These are phyloP conservation scores for Rhodosporidiobolus odoratus DNA, from an alignment of 768 basidiomycete species.

Conservation along the genomic window DNA sequence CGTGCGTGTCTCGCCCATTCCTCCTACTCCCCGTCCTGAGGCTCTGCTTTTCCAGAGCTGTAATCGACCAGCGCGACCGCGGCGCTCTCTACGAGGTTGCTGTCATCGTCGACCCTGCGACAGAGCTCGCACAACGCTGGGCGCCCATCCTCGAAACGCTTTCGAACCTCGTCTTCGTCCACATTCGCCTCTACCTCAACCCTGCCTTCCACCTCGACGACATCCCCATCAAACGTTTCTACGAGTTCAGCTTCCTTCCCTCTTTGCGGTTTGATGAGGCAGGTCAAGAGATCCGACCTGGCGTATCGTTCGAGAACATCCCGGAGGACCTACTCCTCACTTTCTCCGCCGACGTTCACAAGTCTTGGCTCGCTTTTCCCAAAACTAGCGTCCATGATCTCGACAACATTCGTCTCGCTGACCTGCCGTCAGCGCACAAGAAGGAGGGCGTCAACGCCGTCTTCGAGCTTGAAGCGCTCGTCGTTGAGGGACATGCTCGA, in stretches of 20 bases:
- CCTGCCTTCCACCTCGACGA: slow-evolving; percentile 60
- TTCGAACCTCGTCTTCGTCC: slow-evolving; percentile 44
- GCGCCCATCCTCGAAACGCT: slow-evolving; percentile 60
- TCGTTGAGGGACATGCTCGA: slow-evolving; percentile 90
- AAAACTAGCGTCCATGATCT: slow-evolving; percentile 82
- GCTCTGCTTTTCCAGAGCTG: background rate
- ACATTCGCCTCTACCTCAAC: slow-evolving; percentile 72
- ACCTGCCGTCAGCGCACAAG: slow-evolving; percentile 58
- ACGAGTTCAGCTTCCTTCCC: slow-evolving; percentile 66
- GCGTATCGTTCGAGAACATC: slow-evolving; percentile 63
- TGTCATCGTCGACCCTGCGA: slow-evolving; percentile 78
- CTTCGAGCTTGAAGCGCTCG: slow-evolving; percentile 82
- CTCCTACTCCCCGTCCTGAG: too few relatives aligned
- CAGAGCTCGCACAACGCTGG: slow-evolving; percentile 79
- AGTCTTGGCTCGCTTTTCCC: slow-evolving; percentile 89
- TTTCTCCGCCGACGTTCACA: slow-evolving; percentile 82
- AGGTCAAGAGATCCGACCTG: slow-evolving; percentile 59
- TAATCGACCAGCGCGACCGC: slow-evolving; percentile 5
- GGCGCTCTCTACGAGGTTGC: slow-evolving; percentile 50
- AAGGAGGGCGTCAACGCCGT: slow-evolving; percentile 61
- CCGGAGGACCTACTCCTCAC: slow-evolving; percentile 87
- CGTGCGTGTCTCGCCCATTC: slow-evolving; percentile 14
- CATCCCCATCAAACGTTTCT: slow-evolving; percentile 89
- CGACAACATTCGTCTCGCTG: slow-evolving; percentile 83
- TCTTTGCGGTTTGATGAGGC: slow-evolving; percentile 58